Evolutionary conservation across 495 filamentous ascomycete species (phyloP), one percentile per base, ranked within the genome.

Genomic region (Penicillium roqueforti): DNA sequence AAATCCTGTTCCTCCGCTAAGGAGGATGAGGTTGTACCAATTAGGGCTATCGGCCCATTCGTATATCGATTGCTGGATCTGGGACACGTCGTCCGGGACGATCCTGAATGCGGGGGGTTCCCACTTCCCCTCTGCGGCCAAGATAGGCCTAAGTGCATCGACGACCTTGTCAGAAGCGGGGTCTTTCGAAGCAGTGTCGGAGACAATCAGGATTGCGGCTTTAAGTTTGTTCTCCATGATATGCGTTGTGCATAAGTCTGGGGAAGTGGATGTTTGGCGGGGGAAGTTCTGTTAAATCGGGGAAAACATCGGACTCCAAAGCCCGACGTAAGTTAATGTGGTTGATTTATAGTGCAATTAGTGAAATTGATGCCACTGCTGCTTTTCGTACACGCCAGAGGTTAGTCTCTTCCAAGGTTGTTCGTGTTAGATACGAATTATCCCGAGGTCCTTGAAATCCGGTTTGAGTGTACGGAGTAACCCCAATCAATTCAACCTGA

Each of bases 1-100:
- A 71, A 99, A 99, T 5, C 93, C 93, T 4, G 93, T 99, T 11
- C 93, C 93, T 47, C 93, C 93, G 7, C 88, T 97, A 2, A 90
- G 87, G 44, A 96, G 69, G 46, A 99, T 81, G 43, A 97, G 72
- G 70, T 96, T 92, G 10, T 83, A 60, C 18, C 71, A 71, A 57
- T 82, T 68, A 20, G 69, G 59, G 16, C 73, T 67, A 71, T 92
- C 88, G 0, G 87, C 74, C 86, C 87, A 95, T 42, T 76, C 57
- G 53, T 70, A 80, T 23, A 97, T 78, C 9, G 83, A 74, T 10
- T 73, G 69, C 61, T 96, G 89, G 56, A 98, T 96, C 37, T 86
- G 77, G 14, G 81, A 63, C 29, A 82, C 74, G 61, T 85, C 79
- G 70, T 98, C 93, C 18, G 86, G 76, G n/a, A 97, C 89, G 51